Base-by-base conservation (phyloP, 2,329 filamentous ascomycete species). In the Beauveria australis region DNA sequence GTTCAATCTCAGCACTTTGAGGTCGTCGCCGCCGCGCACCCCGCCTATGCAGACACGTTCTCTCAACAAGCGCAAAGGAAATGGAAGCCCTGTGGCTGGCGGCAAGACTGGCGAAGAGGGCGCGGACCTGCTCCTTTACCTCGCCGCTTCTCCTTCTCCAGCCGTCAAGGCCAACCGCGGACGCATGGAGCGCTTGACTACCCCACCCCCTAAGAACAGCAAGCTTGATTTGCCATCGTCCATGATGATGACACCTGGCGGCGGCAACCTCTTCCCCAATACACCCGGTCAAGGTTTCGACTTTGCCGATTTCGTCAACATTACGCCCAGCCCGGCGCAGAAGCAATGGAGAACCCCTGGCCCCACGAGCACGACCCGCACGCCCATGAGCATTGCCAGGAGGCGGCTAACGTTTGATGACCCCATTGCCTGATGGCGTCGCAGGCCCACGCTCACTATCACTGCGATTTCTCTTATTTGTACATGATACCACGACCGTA, bases 261-360 rank as follows among this genome's bases (percentile, higher is more conserved):
- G 87, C 46, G 83, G 84, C 63, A 88, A 86, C 68, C 74, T 88
- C 52, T 84, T 86, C 68, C 85, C 89, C 56, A 86, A 84, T 64
- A 97, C 93, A 1, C 93, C 93, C 0, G 88, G 88, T 18, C 89
- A 92, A 70, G 77, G 74, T 53, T 95, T 97, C 74, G 95, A 97
- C 76, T 96, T 97, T 76, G 86, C 92, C 57, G 94, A 99, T 71
- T 99, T 96, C 75, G 88, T 97, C 71, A 97, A 97, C 75, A 93
- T 97, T 72, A 96, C 94, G 7, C 94, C 94, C 0, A 96, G 91
- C 70, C 94, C 94, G 22, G 94, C 91, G 28, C 94, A 97, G 76
- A 91, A 86, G 66, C 83, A 87, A 10, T 97, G 92, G 89, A 91
- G 89, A 72, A 96, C 92, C 0, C 92, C 91, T 12, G 73, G 85